Evolutionary conservation across 2,329 filamentous ascomycete species (phyloP), one percentile per base, ranked within the genome.

Genomic region (Monosporascus sp.): DNA sequence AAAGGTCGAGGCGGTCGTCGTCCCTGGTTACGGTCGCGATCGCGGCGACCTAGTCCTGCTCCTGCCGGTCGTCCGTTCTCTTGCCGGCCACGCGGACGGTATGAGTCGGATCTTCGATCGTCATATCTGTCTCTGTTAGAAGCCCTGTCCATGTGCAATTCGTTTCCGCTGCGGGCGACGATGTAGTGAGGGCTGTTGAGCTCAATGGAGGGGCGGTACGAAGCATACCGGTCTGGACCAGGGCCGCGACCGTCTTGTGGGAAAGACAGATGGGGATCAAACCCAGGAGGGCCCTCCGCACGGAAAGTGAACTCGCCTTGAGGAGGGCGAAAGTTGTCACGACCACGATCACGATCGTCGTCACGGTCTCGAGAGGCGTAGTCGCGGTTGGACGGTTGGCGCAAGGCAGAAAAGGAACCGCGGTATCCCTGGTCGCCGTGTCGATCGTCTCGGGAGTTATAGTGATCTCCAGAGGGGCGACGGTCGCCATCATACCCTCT

Each of bases 261-360:
- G 26, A 55, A 57, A 11, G 69, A 68, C 7, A 67, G 60, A 52
- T 72, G 73, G 6, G 64, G 66, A 35, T 71, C 66, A 17, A 83
- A 68, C 5, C 79, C 79, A 0, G 74, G 59, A 3, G 81, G 80
- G 49, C 78, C 78, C 11, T 81, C 74, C 43, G 77, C 68, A 7
- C 78, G 77, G 54, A 84, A 85, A 1, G 77, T 79, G 61, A 85
- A 85, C 49, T 83, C 79, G 38, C 79, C 66, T 49, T 72, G 72
- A 11, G 74, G 74, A 7, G 70, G 71, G 1, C 64, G 67, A 48
- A 67, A 68, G 37, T 67, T 61, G 24, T 64, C 57, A 20, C 55
- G 60, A 8, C 24, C 20, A 14, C 55, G 52, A 26, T 58, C 51
- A 47, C 54, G 37, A 48, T 52, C 46, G 48, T 55, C 45, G 40